A percentile compares a stretch with the other conserved stretches of the same genome.
Evolutionary conservation across 768 basidiomycete species (phyloP).

Genomic region (Mycena floridula): DNA sequence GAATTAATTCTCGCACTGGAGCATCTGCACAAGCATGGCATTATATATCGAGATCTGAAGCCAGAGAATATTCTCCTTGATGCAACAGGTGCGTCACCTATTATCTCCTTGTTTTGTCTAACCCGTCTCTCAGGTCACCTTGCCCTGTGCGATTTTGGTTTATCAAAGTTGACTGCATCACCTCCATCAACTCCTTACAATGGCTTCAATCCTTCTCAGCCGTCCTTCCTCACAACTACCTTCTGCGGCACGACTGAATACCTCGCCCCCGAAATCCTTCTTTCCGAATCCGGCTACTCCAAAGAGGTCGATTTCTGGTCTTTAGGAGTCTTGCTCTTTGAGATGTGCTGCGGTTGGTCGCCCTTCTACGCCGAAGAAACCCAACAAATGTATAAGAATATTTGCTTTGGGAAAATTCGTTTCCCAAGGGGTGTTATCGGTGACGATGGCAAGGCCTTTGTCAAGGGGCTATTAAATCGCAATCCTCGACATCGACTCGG

Average conservation of each 20-base stretch:
- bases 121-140: too few species aligned
- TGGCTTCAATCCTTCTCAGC: constrained; percentile 81
- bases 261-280: constrained; percentile 95
- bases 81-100: constrained; percentile 93
- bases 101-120: too few species aligned
- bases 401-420: constrained; percentile 97
- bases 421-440: constrained; percentile 96
- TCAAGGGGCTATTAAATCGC: constrained; percentile 95
- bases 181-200: not conserved
- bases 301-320: constrained; percentile 99
- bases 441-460: constrained; percentile 98
- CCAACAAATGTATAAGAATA: constrained; percentile 99
- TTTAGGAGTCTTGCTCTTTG: constrained; percentile 91
- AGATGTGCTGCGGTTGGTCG: constrained; percentile 99
- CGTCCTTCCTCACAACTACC: constrained; percentile 94
- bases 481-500: constrained; percentile 98
- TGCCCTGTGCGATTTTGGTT: constrained; percentile 95
- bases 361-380: constrained; percentile 99
- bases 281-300: constrained; percentile 97
- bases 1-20: constrained; percentile 93
- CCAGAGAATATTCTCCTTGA: constrained; percentile 98
- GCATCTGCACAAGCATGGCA: constrained; percentile 96
- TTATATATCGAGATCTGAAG: constrained; percentile 94
- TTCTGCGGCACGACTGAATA: constrained; percentile 99
- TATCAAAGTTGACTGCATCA: constrained; percentile 67